Evolutionary conservation across 139 green algal genomes (phyloP), one percentile per base, ranked within the genome.

Genomic region (Ostreobium quekettii): DNA sequence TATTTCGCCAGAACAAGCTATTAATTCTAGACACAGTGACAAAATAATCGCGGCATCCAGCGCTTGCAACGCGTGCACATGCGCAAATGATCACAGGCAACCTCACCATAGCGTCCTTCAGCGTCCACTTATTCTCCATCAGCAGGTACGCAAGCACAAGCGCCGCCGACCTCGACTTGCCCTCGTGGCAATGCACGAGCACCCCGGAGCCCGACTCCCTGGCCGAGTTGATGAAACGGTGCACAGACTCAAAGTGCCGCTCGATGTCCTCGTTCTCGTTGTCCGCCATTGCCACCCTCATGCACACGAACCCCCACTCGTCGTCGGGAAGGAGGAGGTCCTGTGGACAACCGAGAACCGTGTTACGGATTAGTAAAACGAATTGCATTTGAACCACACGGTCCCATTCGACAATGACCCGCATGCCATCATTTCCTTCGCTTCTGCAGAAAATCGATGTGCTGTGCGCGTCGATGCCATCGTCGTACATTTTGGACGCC

Each of bases 161-260:
- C 1, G 91, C 82, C 39, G 86, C 84, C 38, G 73, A 87, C 48
- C 91, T 77, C 46, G 66, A 85, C 66, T 83, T 85, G 58, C 91
- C 91, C 61, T 91, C 88, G 70, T 86, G 84, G 78, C 91, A 97
- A 82, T 97, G 91, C 59, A 97, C 86, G 53, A 96, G 73, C 53
- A 91, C 82, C 29, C 66, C 72, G 5, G 78, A 80, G 26, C 75
- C 75, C 1, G 35, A 47, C n/a, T 61, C 68, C 29, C 76, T 42
- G 22, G 74, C 83, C 15, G 53, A 66, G 29, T 85, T 59, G 3
- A 96, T 89, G 77, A 95, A 95, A 0, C 63, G 69, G 19, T 56
- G 59, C 36, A 78, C 78, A 8, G 42, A 30, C 0, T 74, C 38
- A 39, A 96, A 91, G 75, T 85, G 76, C 2, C 6, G 31, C 0